Base-by-base conservation (phyloP, 768 basidiomycete species). In the Amanita rimosa region DNA sequence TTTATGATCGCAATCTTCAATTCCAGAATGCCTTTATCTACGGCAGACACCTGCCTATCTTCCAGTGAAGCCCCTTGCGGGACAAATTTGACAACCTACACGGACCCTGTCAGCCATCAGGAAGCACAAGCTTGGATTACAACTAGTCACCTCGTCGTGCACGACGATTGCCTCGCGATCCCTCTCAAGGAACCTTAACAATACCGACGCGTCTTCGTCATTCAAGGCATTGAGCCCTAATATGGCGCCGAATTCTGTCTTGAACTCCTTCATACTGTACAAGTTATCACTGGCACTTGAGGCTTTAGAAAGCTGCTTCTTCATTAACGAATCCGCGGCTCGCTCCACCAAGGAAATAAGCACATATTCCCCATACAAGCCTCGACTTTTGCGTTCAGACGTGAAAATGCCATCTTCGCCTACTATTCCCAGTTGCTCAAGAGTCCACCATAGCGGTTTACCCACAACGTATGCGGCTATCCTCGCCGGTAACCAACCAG, bases 361-460 rank as follows among this genome's bases (percentile, higher is more conserved):
- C 11, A 90, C 83, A 58, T 88, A 86, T 37, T 84, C 79, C 7
- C 86, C 66, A 26, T 65, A 56, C 14, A 60, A 56, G 27, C 54
- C 53, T 2, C 56, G 47, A 14, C 56, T 58, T 5, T 58, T 54
- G 21, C 61, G 53, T 13, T 63, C 55, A 33, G 48, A 22, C 6
- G 40, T 34, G 9, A 69, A 31, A 2, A 73, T 46, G 11, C 73
- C 66, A 21, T 84, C 83, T 41, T 86, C 83, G 2, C 76, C 77
- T 6, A 85, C 76, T 3, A 92, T 64, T 21, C 79, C 83, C n/a
- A 83, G 67, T 53, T 87, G 86, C 53, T 84, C 80, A 49, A 93
- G 73, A 2, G 83, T 81, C 90, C 90, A 93, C 85, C 83, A 89
- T 1, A 93, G 66, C 2, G 90, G 89, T 56, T 78, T 80, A 6